A percentile compares a stretch with the other conserved stretches of the same genome.
phyloP scores from a whole-genome alignment of 2,329 filamentous ascomycete species.

The Colletotrichum trifolii region DNA sequence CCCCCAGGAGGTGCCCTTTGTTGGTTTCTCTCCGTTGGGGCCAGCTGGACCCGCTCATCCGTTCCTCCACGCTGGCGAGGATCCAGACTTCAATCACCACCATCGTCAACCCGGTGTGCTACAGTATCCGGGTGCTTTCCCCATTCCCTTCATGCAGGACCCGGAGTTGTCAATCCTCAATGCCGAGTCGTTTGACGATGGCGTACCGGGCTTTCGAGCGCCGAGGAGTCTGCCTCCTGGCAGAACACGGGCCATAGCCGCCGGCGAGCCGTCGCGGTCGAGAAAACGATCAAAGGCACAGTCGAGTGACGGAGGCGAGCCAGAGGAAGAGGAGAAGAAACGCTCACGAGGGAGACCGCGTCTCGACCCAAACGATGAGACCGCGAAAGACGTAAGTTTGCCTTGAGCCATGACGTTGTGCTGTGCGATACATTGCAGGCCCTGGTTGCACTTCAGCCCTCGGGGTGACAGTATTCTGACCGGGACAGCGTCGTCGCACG shows the following conservation, averaged over 20 bases:
- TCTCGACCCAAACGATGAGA: slow-evolving; percentile 81
- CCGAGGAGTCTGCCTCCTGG: slow-evolving; percentile 35
- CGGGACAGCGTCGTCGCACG: slow-evolving; percentile 76
- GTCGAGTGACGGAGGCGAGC: slow-evolving; percentile 43
- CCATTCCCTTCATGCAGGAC: slow-evolving; percentile 42
- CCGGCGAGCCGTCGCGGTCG: slow-evolving; percentile 28
- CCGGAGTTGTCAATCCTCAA: slow-evolving; percentile 55
- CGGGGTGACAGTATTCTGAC: slow-evolving; percentile 36
- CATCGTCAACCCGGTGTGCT: slow-evolving; percentile 13
- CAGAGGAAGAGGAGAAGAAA: slow-evolving; percentile 62
- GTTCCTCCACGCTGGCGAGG: slow-evolving; percentile 13
- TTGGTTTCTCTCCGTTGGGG: slow-evolving; percentile 12
- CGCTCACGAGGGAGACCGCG: slow-evolving; percentile 79
- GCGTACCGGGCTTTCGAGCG: slow-evolving; percentile 38
- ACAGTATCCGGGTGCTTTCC: slow-evolving; percentile 20
- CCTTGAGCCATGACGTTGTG: neutral
- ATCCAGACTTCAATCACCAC: slow-evolving; percentile 14
- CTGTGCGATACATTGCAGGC: slow-evolving; percentile 2
- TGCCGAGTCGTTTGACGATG: slow-evolving; percentile 58
- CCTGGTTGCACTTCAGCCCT: neutral
- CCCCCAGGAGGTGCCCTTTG: slow-evolving; percentile 2
- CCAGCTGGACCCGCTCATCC: slow-evolving; percentile 12
- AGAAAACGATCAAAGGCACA: slow-evolving; percentile 48
- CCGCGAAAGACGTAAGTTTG: slow-evolving; percentile 77
- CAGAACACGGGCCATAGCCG: slow-evolving; percentile 26